A percentile compares a stretch with the other conserved stretches of the same genome.
These are phyloP conservation scores for Dictyophora rubrovolvata DNA, from an alignment of 768 basidiomycete genomes.

Conservation along the genomic window DNA sequence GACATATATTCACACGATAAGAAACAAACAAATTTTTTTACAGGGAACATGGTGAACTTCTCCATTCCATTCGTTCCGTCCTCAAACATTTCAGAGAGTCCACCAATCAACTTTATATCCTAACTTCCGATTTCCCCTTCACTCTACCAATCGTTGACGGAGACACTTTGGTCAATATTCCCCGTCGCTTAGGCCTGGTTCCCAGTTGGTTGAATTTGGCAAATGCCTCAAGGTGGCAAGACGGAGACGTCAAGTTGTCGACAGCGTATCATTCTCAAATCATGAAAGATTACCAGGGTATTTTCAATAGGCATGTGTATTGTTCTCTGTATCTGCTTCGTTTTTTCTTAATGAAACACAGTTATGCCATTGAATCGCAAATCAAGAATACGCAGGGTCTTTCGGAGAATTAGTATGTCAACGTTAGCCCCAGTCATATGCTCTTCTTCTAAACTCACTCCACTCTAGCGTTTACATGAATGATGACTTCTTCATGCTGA, in stretches of 20 bases:
- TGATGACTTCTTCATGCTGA: slow-evolving; percentile 31
- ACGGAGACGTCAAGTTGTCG: slow-evolving; percentile 20
- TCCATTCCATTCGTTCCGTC: slow-evolving; percentile 26
- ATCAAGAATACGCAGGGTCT: slow-evolving; percentile 22
- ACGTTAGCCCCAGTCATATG: background rate
- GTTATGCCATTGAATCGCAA: slow-evolving; percentile 27
- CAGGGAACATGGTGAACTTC: slow-evolving; percentile 29
- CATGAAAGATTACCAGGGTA: slow-evolving; percentile 15
- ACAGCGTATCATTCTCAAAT: slow-evolving; percentile 25
- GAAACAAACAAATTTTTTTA: background rate
- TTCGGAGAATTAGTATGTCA: slow-evolving; percentile 23
- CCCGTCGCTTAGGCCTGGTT: slow-evolving; percentile 25
- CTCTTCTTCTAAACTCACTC: background rate
- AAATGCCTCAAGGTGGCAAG: slow-evolving; percentile 15
- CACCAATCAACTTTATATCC: slow-evolving; percentile 22
- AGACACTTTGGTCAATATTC: slow-evolving; percentile 4
- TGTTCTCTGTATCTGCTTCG: background rate
- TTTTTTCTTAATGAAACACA: slow-evolving; percentile 6
- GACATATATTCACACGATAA: too few relatives aligned
- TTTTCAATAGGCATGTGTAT: slow-evolving; percentile 15
- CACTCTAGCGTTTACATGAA: slow-evolving; percentile 18
- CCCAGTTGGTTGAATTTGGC: slow-evolving; percentile 30
- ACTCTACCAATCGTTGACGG: slow-evolving; percentile 8
- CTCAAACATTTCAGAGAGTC: slow-evolving; percentile 21
- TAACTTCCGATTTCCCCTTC: slow-evolving; percentile 26